phyloP scores from a whole-genome alignment of 78 protist species.

The Dictyostelium firmibasis region DNA sequence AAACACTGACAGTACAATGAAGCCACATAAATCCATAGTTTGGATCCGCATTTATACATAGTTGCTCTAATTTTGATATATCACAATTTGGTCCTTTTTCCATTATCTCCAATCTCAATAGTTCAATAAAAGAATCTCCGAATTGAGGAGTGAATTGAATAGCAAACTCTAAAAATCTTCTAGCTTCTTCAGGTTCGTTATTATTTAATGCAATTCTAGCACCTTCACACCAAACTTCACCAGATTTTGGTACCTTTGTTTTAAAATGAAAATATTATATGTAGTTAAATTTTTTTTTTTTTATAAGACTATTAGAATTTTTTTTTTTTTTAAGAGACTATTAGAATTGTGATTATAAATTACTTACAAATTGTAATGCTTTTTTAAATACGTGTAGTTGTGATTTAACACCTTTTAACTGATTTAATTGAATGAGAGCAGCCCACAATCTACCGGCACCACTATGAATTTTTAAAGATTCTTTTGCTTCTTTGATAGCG shows the following conservation, averaged over 20 bases:
- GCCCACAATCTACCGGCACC: conserved; percentile 96
- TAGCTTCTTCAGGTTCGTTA: conserved; percentile 71
- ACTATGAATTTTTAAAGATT: conserved; percentile 86
- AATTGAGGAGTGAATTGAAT: conserved; percentile 96
- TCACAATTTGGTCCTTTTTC: conserved; percentile 74
- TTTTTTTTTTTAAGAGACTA: neutral
- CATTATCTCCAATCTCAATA: conserved; percentile 83
- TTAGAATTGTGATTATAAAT: no score
- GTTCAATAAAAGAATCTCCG: conserved; percentile 97
- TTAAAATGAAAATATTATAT: neutral
- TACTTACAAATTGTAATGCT: conserved; percentile 60
- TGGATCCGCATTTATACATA: conserved; percentile 94
- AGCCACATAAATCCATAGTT: conserved; percentile 95
- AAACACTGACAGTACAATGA: conserved; percentile 83
- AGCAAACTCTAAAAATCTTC: conserved; percentile 89
- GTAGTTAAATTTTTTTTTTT: neutral
- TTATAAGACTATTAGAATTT: neutral
- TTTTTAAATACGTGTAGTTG: conserved; percentile 76
- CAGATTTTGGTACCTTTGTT: conserved; percentile 91
- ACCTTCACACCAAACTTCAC: conserved; percentile 98
- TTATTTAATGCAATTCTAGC: conserved; percentile 91
- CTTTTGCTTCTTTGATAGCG: conserved; percentile 83
- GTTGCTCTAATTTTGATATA: conserved; percentile 60
- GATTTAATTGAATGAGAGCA: conserved; percentile 90
- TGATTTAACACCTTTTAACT: conserved; percentile 45